Conservation (phyloP, 208 protist genomes). For the Histomonas meleagridis region DNA sequence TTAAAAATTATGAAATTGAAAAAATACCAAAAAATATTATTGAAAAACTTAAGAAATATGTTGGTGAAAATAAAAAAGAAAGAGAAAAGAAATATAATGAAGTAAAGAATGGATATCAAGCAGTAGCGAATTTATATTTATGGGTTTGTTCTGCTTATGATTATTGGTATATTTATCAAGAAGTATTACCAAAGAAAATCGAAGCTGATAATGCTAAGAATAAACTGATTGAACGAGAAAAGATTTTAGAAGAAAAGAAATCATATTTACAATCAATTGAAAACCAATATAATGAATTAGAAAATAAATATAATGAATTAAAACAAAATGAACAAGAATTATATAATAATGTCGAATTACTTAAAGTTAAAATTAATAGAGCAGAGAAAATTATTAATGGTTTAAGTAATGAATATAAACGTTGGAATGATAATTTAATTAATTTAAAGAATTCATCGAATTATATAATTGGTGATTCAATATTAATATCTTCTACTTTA, state of each 20-base stretch:
- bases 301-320: conserved; percentile 60
- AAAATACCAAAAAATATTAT: conserved; percentile 80
- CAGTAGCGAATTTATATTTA: conserved; percentile 74
- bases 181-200: conserved; percentile 75
- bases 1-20: conserved; percentile 83
- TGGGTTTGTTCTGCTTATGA: conserved; percentile 75
- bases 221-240: conserved; percentile 70
- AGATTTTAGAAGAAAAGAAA: conserved; percentile 69
- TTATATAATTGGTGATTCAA: conserved; percentile 73
- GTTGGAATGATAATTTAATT: conserved; percentile 13
- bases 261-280: conserved; percentile 67
- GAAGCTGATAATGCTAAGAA: conserved; percentile 68
- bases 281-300: conserved; percentile 53
- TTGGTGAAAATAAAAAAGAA: conserved; percentile 74
- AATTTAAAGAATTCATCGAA: conserved; percentile 50
- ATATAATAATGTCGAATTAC: not conserved
- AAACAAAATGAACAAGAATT: conserved; percentile 54
- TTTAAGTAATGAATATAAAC: conserved; percentile 60
- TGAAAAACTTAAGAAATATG: conserved; percentile 78
- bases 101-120: conserved; percentile 72
- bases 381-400: conserved; percentile 77
- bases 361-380: conserved; percentile 58
- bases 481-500: conserved; percentile 78
- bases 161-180: conserved; percentile 63
- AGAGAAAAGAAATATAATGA: conserved; percentile 71